phyloP scores from a whole-genome alignment of 139 green algal genomes.

The Picochlorum sp. region DNA sequence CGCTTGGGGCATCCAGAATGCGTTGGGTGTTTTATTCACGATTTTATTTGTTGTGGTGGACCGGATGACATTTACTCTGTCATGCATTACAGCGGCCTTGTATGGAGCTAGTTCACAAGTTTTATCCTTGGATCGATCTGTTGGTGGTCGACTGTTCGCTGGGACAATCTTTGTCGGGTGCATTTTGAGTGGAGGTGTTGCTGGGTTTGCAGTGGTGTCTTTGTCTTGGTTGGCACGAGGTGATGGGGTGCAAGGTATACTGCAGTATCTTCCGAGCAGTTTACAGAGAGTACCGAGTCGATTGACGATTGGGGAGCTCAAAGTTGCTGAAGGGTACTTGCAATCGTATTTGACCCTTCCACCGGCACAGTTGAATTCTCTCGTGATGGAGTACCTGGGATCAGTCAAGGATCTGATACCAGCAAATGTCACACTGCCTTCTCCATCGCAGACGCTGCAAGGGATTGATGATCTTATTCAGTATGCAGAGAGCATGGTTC shows the following conservation, averaged over 20 bases:
- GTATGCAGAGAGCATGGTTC: background rate
- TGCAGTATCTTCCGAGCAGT: constrained; percentile 7
- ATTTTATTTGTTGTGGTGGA: constrained; percentile 6
- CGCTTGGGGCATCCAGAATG: background rate
- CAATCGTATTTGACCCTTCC: background rate
- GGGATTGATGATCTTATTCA: background rate
- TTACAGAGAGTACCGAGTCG: background rate
- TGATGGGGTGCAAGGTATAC: background rate
- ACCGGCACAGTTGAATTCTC: background rate
- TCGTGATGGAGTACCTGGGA: background rate
- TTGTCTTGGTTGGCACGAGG: constrained; percentile 18
- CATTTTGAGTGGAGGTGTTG: constrained; percentile 7
- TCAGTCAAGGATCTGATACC: too few relatives aligned
- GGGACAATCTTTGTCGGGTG: constrained; percentile 9
- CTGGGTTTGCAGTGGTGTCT: constrained; percentile 2
- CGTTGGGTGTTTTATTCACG: background rate
- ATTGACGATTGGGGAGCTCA: background rate
- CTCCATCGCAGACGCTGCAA: background rate
- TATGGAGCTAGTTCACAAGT: constrained; percentile 13
- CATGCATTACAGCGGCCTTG: constrained; percentile 1
- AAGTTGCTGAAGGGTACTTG: background rate
- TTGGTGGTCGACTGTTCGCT: constrained; percentile 12
- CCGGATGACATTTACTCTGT: constrained; percentile 9
- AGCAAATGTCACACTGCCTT: background rate
- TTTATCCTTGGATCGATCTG: constrained; percentile 13